Base-by-base conservation (phyloP, 2,329 filamentous ascomycete species). In the Zymoseptoria ardabiliae region DNA sequence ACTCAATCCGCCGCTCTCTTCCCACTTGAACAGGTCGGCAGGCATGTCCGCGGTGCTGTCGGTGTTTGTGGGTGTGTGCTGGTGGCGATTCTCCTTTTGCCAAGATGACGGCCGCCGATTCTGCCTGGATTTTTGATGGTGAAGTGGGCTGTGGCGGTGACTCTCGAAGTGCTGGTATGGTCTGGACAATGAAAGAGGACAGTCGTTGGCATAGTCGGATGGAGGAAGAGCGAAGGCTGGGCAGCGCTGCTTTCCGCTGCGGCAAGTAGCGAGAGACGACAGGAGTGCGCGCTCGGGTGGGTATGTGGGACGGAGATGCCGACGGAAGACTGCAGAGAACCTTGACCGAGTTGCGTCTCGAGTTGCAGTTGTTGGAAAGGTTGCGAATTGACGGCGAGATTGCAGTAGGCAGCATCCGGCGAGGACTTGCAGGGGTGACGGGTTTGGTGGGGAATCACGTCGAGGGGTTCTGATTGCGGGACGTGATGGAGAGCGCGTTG, bases 21-120 rank as follows among this genome's bases (percentile, higher is more conserved):
- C 68, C 70, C 71, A 73, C 30, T 65, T 65, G 48, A 68, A 69
- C 20, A 71, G 60, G 51, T 71, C 68, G 70, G 35, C 35, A n/a
- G 35, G 35, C 35, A 45, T 45, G 2, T 13, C 9, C 11, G 23
- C 6, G 11, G 13, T 25, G 50, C 50, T 17, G 50, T 17, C 21
- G 7, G 50, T 52, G 21, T n/a, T 25, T 22, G 50, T 52, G 35
- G 35, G 35, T n/a, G 6, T 13, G 35, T 45, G 35, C 17, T 45
- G 35, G 25, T 28, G 25, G 25, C 25, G 7, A 45, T 45, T 13
- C 35, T 45, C 35, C 35, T 45, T 45, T 17, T 45, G 13, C 17
- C 35, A 19, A 51, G 55, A 54, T 35, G 50, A 50, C 51, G 53
- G 55, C 45, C 55, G 56, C 55, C 53, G 49, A 28, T 57, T 17